Conservation (phyloP, 2,329 filamentous ascomycete genomes). For the Penicillium sp. region DNA sequence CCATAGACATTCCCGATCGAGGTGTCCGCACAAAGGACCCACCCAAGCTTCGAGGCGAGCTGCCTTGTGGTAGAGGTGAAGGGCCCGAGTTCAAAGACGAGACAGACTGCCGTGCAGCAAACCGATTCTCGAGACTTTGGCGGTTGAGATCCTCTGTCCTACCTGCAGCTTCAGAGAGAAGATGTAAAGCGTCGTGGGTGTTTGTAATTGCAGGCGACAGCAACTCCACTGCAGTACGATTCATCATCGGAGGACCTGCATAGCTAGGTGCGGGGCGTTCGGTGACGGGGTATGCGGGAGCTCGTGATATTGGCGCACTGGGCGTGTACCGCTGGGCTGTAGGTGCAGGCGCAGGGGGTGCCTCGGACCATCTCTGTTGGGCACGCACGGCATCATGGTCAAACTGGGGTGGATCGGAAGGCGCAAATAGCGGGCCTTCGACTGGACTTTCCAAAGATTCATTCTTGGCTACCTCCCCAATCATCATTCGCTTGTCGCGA, state of each 20-base stretch:
- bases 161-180: conserved; percentile 79
- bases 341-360: conserved; percentile 16
- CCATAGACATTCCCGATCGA: conserved; percentile 48
- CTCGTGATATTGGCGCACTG: conserved; percentile 23
- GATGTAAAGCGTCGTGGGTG: conserved; percentile 85
- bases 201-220: conserved; percentile 73
- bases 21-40: conserved; percentile 37
- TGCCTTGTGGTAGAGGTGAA: conserved; percentile 36
- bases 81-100: conserved; percentile 41
- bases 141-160: conserved; percentile 51
- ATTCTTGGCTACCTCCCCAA: conserved; percentile 42
- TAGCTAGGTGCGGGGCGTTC: conserved; percentile 28
- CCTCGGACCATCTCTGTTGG: conserved; percentile 33
- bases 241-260: conserved; percentile 57
- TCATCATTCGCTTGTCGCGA: conserved; percentile 54
- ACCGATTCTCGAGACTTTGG: conserved; percentile 49
- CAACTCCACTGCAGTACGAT: conserved; percentile 59
- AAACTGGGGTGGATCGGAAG: conserved; percentile 25
- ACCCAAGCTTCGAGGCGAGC: conserved; percentile 35
- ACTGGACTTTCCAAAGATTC: conserved; percentile 15
- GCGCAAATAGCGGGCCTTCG: conserved; percentile 29
- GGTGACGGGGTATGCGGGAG: conserved; percentile 25
- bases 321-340: conserved; percentile 29
- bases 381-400: conserved; percentile 24
- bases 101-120: conserved; percentile 38